A percentile compares a stretch with the other conserved stretches of the same genome.
These are phyloP conservation scores for Aureobasidium sp. DNA, from an alignment of 2,329 filamentous ascomycete genomes.

Conservation along the genomic window DNA sequence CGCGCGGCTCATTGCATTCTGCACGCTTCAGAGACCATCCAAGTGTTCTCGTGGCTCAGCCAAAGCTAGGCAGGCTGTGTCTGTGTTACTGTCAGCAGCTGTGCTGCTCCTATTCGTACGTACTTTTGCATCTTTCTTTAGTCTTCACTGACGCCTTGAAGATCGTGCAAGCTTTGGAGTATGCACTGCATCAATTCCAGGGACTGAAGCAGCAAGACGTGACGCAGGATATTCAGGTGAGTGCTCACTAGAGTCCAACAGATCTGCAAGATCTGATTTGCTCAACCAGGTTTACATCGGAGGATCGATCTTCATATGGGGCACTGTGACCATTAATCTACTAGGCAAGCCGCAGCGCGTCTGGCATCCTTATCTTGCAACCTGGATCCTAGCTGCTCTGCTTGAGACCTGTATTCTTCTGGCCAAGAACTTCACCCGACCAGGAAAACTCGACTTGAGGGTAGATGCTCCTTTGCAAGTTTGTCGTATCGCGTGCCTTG, in stretches of 20 bases:
- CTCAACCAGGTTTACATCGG: conserved; percentile 4
- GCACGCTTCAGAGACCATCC: conserved; percentile 24
- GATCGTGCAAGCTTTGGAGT: conserved; percentile 4
- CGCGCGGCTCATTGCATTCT: conserved; percentile 23
- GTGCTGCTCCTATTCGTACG: conserved; percentile 4
- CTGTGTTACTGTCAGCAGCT: not conserved
- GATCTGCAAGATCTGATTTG: not conserved
- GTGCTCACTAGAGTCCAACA: not conserved
- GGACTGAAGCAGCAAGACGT: not conserved
- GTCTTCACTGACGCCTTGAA: not conserved
- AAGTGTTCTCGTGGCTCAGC: conserved; percentile 21
- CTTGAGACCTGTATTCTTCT: conserved; percentile 22
- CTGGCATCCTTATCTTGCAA: conserved; percentile 26
- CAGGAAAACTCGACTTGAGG: conserved; percentile 9
- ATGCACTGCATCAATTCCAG: not conserved
- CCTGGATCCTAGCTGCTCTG: conserved; percentile 21
- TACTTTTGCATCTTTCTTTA: not conserved
- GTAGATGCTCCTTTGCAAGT: conserved; percentile 18
- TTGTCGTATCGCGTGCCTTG: conserved; percentile 17
- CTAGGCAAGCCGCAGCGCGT: conserved; percentile 12
- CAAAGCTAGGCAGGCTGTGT: conserved; percentile 10
- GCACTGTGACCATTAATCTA: not conserved
- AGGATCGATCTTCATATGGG: conserved; percentile 9
- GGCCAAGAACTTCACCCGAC: conserved; percentile 15
- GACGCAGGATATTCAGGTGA: conserved; percentile 7